Evolutionary conservation across 2,329 filamentous ascomycete species (phyloP), one percentile per base, ranked within the genome.

Genomic region (Lachnellula subtilissima): DNA sequence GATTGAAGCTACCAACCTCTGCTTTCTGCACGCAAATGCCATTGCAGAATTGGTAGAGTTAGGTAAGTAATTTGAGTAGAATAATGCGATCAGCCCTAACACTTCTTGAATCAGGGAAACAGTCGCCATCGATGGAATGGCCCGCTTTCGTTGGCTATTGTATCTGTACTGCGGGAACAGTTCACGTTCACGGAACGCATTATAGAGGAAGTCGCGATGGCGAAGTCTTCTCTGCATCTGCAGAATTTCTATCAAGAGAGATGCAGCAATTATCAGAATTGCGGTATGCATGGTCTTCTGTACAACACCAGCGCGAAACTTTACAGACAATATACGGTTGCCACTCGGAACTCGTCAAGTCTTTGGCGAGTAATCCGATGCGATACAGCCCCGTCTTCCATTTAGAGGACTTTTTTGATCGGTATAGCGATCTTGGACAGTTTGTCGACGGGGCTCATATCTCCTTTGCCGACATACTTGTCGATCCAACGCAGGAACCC

Each of bases 1-100:
- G 69, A 93, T 95, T 48, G 89, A 95, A 69, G 89, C 91, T 0
- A 95, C 90, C 0, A 93, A 94, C 65, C 80, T 93, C 68, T 95
- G 91, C 71, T 94, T 86, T 69, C 75, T 92, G 17, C 91, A 96
- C 63, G 90, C 91, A 5, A 96, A 95, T 66, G 89, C 90, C 5
- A 92, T 95, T 51, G 85, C 89, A 1, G 90, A 95, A 66, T 75
- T 96, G 2, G 86, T 91, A 4, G 88, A 93, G 67, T 81, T 92
- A 15, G 89, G 89, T 60, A 61, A 52, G 56, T 45, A 15, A n/a
- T 36, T 50, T 32, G 11, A 22, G 32, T 40, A 32, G 12, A 11
- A 43, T 22, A 25, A 5, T 45, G 6, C 36, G 12, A 15, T 42
- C 22, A 47, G 40, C 19, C 49, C 32, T 37, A 43, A 37, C 22